Evolutionary conservation across 768 basidiomycete genomes (phyloP), one percentile per base, ranked within the genome.

Genomic region (Leccinum uliginosum): DNA sequence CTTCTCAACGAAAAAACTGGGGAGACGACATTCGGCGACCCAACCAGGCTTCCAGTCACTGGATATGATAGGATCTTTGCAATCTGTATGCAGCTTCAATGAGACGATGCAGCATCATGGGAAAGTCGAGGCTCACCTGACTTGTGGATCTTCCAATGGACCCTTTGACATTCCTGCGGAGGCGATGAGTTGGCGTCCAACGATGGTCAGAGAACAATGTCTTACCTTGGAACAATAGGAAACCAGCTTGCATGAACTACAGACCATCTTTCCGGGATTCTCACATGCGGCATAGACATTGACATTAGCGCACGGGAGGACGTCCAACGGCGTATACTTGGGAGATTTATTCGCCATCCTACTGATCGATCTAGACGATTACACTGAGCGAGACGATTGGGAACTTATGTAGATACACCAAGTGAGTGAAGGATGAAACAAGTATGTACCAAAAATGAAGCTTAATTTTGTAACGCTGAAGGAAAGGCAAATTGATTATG

Each of bases 71-170:
- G 51, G 14, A 44, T 71, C 44, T 21, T 59, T 67, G 56, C 65
- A 70, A 50, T 70, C 70, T 62, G 26, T 26, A 12, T 35, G 9
- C 10, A 30, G 14, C 3, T 60, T n/a, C n/a, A n/a, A n/a, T 26
- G 48, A 43, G 26, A 45, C 1, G 6, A 15, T 10, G 38, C n/a
- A 24, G 8, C 40, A 17, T 27, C 12, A 50, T 10, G 47, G 6
- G 8, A 34, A 6, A 32, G 21, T 35, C 26, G 21, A 23, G 21
- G 50, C 58, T 46, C 27, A 76, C 77, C 73, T 53, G 19, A 50
- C 52, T 78, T 78, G 54, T 80, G 78, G 3, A 24, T 40, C 2
- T 46, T 54, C 78, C 78, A 79, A 54, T 79, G 78, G n/a, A 38
- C 59, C 19, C 40, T 64, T 61, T 80, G 79, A 55, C 79, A 80